Evolutionary conservation across 1,284 basidiomycete species (phyloP).

Genomic region (Papiliotrema fonsecae): DNA sequence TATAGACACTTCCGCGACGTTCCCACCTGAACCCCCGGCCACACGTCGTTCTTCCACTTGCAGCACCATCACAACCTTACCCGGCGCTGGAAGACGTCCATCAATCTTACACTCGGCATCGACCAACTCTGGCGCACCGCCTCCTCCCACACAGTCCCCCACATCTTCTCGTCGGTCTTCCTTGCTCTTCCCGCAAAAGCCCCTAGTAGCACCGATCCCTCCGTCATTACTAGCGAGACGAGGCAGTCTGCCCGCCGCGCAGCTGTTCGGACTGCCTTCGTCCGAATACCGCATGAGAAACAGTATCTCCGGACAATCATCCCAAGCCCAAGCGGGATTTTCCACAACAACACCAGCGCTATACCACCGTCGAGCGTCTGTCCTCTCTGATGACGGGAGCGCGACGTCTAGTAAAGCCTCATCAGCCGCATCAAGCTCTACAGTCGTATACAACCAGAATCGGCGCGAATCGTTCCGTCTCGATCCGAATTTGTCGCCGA

Average conservation of each 20-base stretch:
- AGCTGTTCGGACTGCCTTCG: conserved; percentile 2
- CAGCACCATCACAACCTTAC: conserved; percentile 8
- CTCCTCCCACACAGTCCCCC: not conserved
- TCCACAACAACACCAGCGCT: not conserved
- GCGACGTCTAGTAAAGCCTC: no score
- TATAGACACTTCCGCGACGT: not conserved
- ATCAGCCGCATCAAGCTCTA: no score
- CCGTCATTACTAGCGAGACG: conserved; percentile 9
- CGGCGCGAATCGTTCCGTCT: no score
- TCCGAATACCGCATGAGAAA: not conserved
- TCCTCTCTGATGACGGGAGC: not conserved
- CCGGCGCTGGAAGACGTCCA: conserved; percentile 2
- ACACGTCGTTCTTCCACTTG: conserved; percentile 6
- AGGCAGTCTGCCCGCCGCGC: conserved; percentile 6
- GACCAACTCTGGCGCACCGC: conserved; percentile 1
- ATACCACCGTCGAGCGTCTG: not conserved
- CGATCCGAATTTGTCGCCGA: no score
- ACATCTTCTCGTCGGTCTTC: conserved; percentile 3
- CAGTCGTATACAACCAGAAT: no score
- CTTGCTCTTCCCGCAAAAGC: conserved; percentile 7
- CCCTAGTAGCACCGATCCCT: conserved; percentile 4
- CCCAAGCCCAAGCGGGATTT: not conserved
- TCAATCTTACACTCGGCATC: conserved; percentile 6
- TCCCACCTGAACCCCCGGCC: conserved; percentile 3
- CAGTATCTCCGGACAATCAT: not conserved